These are phyloP conservation scores for Saturnispora bothae DNA, from an alignment of 805 yeast genomes.

Conservation along the genomic window DNA sequence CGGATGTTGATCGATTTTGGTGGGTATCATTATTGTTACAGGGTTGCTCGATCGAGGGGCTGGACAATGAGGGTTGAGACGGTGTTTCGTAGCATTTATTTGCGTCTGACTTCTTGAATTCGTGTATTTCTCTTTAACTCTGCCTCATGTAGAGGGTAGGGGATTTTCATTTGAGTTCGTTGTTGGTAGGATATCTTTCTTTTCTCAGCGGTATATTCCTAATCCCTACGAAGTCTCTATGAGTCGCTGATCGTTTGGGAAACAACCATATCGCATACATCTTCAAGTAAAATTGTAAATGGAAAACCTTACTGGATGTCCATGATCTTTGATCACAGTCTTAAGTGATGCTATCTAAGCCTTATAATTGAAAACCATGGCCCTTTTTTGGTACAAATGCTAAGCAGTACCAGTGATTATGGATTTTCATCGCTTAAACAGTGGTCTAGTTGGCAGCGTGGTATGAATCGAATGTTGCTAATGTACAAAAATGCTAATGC, in stretches of 20 bases:
- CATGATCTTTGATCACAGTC: too few species aligned
- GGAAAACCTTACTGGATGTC: too few species aligned
- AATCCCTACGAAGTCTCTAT: conserved; percentile 85
- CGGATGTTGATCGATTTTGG: conserved; percentile 24
- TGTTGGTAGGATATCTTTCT: conserved; percentile 32
- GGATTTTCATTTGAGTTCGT: conserved; percentile 49
- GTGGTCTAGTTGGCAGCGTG: too few species aligned
- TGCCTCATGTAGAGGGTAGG: neutral
- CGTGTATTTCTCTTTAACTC: conserved; percentile 7
- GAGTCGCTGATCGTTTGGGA: conserved; percentile 97
- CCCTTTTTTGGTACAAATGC: too few species aligned
- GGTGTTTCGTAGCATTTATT: conserved; percentile 5
- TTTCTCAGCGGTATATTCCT: conserved; percentile 96
- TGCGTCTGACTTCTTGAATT: conserved; percentile 14
- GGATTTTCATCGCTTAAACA: too few species aligned
- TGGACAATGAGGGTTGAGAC: conserved; percentile 45
- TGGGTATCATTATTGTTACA: conserved; percentile 40
- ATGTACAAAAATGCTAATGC: too few species aligned
- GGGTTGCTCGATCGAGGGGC: conserved; percentile 98
- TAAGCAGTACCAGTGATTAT: too few species aligned
- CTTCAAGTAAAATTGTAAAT: conserved; percentile 12
- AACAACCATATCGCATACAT: conserved; percentile 99
- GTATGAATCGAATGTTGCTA: too few species aligned
- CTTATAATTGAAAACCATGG: too few species aligned
- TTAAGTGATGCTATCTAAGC: too few species aligned